Conservation (phyloP, 2,329 filamentous ascomycete genomes). For the Sphaerostilbella broomeana region DNA sequence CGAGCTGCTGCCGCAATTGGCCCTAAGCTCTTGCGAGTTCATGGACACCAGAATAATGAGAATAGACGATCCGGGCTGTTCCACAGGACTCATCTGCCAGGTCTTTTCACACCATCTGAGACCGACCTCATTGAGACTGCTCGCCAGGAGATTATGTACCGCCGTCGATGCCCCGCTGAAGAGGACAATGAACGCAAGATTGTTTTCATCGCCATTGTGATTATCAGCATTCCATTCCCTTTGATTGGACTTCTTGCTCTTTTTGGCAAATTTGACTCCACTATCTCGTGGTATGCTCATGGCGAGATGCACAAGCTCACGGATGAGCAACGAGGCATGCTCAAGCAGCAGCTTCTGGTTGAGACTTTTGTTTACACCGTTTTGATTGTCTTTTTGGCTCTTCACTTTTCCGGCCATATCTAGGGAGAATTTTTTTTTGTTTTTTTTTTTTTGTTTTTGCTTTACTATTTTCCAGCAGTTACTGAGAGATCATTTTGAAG, state of each 20-base stretch:
- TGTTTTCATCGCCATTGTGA: conserved; percentile 34
- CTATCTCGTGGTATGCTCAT: conserved; percentile 42
- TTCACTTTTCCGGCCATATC: conserved; percentile 24
- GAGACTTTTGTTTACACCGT: conserved; percentile 28
- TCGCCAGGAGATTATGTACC: conserved; percentile 25
- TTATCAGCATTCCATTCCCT: conserved; percentile 37
- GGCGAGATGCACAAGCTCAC: conserved; percentile 38
- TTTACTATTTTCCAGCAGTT: background rate
- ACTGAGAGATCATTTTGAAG: no score
- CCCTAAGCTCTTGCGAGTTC: conserved; percentile 8
- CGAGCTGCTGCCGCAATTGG: conserved; percentile 7
- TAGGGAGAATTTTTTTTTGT: background rate
- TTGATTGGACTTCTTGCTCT: conserved; percentile 41
- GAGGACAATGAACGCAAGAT: conserved; percentile 25
- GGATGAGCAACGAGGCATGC: conserved; percentile 22
- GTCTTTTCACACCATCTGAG: conserved; percentile 7
- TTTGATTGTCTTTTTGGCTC: conserved; percentile 26
- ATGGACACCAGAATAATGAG: conserved; percentile 2
- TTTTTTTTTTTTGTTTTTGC: background rate
- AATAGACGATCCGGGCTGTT: background rate
- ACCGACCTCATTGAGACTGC: conserved; percentile 26
- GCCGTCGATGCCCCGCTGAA: conserved; percentile 22
- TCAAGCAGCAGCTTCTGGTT: conserved; percentile 32
- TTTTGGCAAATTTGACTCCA: conserved; percentile 37
- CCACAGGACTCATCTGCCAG: background rate